Percentiles rank a stretch among this genome's conserved stretches.
phyloP scores from a whole-genome alignment of 2,329 filamentous ascomycete species.

The Harringtonia lauricola region DNA sequence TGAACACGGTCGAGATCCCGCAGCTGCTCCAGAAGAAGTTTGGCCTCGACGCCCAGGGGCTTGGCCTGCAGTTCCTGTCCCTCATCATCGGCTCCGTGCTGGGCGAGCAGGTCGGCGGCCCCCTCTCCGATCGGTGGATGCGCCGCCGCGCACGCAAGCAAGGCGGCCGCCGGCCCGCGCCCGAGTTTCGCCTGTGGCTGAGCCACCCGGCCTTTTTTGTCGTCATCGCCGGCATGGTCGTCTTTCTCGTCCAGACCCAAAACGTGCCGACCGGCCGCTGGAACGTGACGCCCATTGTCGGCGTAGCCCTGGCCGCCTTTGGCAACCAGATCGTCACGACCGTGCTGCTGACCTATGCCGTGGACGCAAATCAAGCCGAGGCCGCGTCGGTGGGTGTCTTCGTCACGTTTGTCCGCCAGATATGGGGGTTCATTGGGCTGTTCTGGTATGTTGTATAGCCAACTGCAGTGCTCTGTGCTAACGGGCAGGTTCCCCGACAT shows the following conservation, averaged over 20 bases:
- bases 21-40: conserved; percentile 45
- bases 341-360: conserved; percentile 46
- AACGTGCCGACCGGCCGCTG: conserved; percentile 19
- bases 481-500: conserved; percentile 11
- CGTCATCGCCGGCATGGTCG: conserved; percentile 37
- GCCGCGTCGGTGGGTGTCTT: conserved; percentile 47
- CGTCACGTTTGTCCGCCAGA: conserved; percentile 43
- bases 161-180: conserved; percentile 20
- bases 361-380: conserved; percentile 43
- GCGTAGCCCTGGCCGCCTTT: conserved; percentile 36
- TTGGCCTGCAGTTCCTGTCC: conserved; percentile 46
- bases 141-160: conserved; percentile 23
- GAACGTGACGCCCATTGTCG: conserved; percentile 46
- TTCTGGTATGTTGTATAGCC: conserved; percentile 16
- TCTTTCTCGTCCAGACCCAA: conserved; percentile 39
- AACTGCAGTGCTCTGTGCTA: no score
- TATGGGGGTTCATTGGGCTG: conserved; percentile 38
- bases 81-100: conserved; percentile 45
- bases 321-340: conserved; percentile 53
- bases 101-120: conserved; percentile 46
- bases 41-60: conserved; percentile 42
- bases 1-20: conserved; percentile 47
- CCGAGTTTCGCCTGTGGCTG: conserved; percentile 47
- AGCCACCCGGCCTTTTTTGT: conserved; percentile 40
- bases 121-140: conserved; percentile 43